Evolutionary conservation across 495 filamentous ascomycete genomes (phyloP), one percentile per base, ranked within the genome.

Genomic region (Lophium mytilinum): DNA sequence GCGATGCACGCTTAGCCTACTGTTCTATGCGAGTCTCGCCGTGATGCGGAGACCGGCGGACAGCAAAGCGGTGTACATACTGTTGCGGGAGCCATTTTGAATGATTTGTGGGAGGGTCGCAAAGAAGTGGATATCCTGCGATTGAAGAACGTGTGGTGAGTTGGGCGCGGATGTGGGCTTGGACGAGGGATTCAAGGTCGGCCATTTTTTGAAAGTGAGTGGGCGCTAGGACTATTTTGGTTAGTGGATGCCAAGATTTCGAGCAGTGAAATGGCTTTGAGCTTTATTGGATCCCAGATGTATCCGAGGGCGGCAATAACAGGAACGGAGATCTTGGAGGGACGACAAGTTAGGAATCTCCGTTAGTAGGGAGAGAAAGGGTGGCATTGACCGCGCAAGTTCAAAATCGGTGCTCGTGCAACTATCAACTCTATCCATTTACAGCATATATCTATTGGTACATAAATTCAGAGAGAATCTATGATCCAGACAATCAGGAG

Each of bases 31-130:
- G 43, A 48, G 48, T 49, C 46, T 37, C 34, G 57, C 58, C 17
- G 53, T 43, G 65, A 55, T 61, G 55, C 62, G 58, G 64, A 66
- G 62, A 55, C 55, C 55, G 55, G 67, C 57, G 54, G 61, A 86
- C 89, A 94, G 90, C 89, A 94, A 94, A 94, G 90, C 89, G 75
- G 73, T 82, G 78, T 78, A 93, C 89, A 79, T 95, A 95, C 90
- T 77, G 80, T 72, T 71, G 71, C 73, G 60, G 76, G 74, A 74
- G 76, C 79, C 83, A 86, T 87, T 80, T 58, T 69, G 69, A 61
- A 57, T 53, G 58, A 49, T 51, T 34, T 33, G 51, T 46, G 49
- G 50, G 56, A n/a, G 40, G 33, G 42, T 18, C 83, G 83, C 83
- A 86, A 87, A 86, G 83, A 87, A 65, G 75, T 86, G 69, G 67